A percentile compares a stretch with the other conserved stretches of the same genome.
phyloP scores from a whole-genome alignment of 805 yeast species.

The Pichia rugopelliculosa region DNA sequence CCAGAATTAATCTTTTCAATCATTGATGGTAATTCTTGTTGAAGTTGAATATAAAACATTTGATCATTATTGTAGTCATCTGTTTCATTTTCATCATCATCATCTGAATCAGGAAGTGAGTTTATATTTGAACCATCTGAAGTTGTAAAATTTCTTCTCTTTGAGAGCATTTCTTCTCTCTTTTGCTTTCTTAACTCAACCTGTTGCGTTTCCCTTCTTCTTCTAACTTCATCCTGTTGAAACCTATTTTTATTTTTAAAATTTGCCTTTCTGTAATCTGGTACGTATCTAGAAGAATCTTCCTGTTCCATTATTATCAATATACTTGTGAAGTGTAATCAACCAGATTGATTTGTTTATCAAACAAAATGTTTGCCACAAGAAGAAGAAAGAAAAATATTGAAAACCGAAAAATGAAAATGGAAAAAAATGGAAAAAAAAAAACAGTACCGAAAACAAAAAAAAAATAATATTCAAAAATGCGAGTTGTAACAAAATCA shows the following conservation, averaged over 20 bases:
- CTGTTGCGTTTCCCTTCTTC: constrained; percentile 96
- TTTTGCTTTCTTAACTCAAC: constrained; percentile 94
- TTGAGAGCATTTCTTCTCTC: constrained; percentile 89
- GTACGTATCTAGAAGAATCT: constrained; percentile 81
- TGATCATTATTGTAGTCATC: constrained; percentile 29
- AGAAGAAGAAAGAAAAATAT: background rate
- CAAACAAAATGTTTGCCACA: background rate
- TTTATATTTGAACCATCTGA: constrained; percentile 13
- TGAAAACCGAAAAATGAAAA: background rate
- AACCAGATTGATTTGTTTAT: background rate
- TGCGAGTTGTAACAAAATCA: background rate
- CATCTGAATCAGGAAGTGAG: constrained; percentile 31
- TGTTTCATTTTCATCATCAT: constrained; percentile 48
- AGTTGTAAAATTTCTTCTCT: constrained; percentile 73
- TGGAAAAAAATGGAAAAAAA: background rate
- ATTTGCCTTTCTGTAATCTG: constrained; percentile 95
- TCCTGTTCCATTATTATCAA: constrained; percentile 48
- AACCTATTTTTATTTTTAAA: constrained; percentile 93
- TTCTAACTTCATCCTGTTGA: constrained; percentile 91
- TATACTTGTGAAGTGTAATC: background rate
- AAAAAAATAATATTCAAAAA: background rate
- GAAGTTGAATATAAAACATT: constrained; percentile 40
- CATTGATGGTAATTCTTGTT: constrained; percentile 76
- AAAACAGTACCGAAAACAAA: too few species aligned
- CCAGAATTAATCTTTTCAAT: constrained; percentile 69